Evolutionary conservation across 257 asterid genomes (phyloP).

Genomic region (Euphrasia confusa): DNA sequence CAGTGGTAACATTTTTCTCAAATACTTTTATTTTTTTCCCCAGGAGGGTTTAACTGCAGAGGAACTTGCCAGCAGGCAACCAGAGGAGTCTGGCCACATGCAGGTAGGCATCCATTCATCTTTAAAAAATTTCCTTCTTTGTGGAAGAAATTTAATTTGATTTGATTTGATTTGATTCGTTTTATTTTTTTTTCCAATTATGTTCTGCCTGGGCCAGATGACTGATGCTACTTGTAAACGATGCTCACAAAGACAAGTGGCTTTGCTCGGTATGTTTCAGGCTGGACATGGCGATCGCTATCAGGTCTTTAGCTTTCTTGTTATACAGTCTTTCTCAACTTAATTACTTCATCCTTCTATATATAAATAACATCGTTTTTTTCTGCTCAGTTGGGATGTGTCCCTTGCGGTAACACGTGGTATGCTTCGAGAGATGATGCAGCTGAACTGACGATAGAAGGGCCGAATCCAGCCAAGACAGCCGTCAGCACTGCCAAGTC

Average conservation of each 20-base stretch:
- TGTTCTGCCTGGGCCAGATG: slow-evolving; percentile 46
- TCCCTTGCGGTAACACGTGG: slow-evolving; percentile 72
- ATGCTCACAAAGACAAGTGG: slow-evolving; percentile 68
- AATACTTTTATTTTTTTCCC: slow-evolving; percentile 15
- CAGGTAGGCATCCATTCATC: slow-evolving; percentile 43
- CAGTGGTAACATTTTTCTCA: slow-evolving; percentile 6
- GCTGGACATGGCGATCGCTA: slow-evolving; percentile 74
- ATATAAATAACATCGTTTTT: not conserved
- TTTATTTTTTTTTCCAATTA: not conserved
- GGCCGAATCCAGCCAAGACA: slow-evolving; percentile 37
- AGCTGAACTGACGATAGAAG: slow-evolving; percentile 60
- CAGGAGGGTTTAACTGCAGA: slow-evolving; percentile 93
- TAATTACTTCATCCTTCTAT: not conserved
- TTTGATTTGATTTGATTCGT: no score
- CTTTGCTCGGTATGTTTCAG: slow-evolving; percentile 61
- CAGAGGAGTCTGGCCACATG: slow-evolving; percentile 57
- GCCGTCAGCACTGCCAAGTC: slow-evolving; percentile 71
- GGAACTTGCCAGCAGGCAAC: slow-evolving; percentile 65
- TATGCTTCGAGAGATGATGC: slow-evolving; percentile 77
- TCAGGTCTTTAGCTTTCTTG: slow-evolving; percentile 40
- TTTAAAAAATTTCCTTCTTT: not conserved
- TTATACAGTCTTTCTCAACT: not conserved
- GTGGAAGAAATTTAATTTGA: slow-evolving; percentile 16
- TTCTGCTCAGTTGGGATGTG: slow-evolving; percentile 64
- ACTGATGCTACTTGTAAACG: slow-evolving; percentile 78